These are phyloP conservation scores for Aspergillus sp. DNA, from an alignment of 2,329 filamentous ascomycete genomes.

Conservation along the genomic window DNA sequence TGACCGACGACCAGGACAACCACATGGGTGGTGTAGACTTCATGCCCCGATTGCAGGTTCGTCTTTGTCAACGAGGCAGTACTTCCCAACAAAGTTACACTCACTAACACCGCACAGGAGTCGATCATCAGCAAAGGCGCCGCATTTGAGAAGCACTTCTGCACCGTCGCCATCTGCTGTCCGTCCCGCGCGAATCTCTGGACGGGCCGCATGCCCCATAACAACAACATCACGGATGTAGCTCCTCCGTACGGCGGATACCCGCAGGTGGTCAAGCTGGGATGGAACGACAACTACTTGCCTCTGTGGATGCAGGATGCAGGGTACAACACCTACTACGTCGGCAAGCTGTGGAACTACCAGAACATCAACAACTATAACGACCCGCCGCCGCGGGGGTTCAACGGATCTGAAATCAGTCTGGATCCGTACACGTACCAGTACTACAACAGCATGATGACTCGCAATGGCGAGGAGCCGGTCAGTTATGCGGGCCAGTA, in stretches of 20 bases:
- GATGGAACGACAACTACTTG: constrained; percentile 66
- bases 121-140: constrained; percentile 58
- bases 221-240: constrained; percentile 63
- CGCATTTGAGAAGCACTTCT: constrained; percentile 59
- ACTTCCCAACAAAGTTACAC: neutral
- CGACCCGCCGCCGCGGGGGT: constrained; percentile 57
- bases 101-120: constrained; percentile 34
- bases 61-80: neutral
- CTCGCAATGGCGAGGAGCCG: constrained; percentile 56
- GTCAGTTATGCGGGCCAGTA: constrained; percentile 55
- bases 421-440: constrained; percentile 67
- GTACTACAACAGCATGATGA: constrained; percentile 63
- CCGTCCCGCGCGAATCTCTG: constrained; percentile 62
- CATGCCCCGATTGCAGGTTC: constrained; percentile 49
- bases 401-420: constrained; percentile 59
- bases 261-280: constrained; percentile 64
- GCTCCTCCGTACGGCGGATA: constrained; percentile 47
- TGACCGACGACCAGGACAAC: constrained; percentile 66
- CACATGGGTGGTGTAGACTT: constrained; percentile 41
- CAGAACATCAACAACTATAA: constrained; percentile 63
- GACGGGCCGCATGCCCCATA: constrained; percentile 65
- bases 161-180: constrained; percentile 63
- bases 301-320: constrained; percentile 69
- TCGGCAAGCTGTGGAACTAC: constrained; percentile 67
- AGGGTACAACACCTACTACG: constrained; percentile 71